Conservation (phyloP, 2,329 filamentous ascomycete species). For the Curvularia hawaiiensis region DNA sequence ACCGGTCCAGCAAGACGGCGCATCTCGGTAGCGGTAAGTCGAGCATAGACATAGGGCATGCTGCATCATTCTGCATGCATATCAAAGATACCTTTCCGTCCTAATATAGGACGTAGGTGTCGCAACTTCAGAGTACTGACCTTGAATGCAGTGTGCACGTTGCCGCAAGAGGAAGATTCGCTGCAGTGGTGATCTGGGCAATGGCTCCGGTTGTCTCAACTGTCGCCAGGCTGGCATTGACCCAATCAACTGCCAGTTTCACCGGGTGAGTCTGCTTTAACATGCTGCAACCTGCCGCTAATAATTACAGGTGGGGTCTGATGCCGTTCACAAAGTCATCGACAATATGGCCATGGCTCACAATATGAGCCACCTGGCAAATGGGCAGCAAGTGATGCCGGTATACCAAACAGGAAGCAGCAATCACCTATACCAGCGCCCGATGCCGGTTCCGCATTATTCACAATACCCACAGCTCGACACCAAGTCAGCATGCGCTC, state of each 20-base stretch:
- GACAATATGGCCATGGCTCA: conserved; percentile 25
- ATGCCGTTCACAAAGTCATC: conserved; percentile 31
- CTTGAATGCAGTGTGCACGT: conserved; percentile 70
- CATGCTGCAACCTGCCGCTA: conserved; percentile 5
- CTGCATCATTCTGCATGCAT: background rate
- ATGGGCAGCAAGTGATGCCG: conserved; percentile 29
- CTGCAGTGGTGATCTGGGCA: conserved; percentile 83
- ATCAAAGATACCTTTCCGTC: background rate
- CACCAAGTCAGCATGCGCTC: conserved; percentile 26
- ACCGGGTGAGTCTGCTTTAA: conserved; percentile 64
- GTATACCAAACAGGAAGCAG: conserved; percentile 21
- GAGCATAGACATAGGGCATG: background rate
- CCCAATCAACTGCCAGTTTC: conserved; percentile 70
- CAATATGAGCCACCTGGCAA: conserved; percentile 24
- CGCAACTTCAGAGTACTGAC: conserved; percentile 4
- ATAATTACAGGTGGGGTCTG: conserved; percentile 41
- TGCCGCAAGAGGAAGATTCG: conserved; percentile 95
- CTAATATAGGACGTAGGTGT: background rate
- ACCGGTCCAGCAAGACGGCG: conserved; percentile 52
- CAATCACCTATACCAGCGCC: conserved; percentile 21
- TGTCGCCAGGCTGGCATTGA: conserved; percentile 76
- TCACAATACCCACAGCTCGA: conserved; percentile 28
- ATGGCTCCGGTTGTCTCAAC: conserved; percentile 79
- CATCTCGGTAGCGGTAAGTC: conserved; percentile 52
- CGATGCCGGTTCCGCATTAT: conserved; percentile 20